Base-by-base conservation (phyloP, 2,329 filamentous ascomycete genomes). In the Hawksworthiomyces lignivorus region DNA sequence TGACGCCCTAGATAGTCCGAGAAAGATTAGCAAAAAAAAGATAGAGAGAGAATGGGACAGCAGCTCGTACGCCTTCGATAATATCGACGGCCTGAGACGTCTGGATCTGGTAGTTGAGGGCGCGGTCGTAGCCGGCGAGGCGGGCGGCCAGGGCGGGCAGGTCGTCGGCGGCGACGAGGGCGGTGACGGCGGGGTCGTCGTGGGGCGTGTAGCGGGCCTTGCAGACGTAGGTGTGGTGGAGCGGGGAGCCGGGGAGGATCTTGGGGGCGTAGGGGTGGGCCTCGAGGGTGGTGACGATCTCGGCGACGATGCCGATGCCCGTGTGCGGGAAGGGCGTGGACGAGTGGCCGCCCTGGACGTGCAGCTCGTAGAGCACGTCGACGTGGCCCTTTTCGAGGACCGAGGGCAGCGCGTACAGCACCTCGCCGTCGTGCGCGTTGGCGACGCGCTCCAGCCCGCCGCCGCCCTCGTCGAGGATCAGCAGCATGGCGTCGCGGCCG, bases 1-100 rank as follows among this genome's bases (percentile, higher is more conserved):
- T 85, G 36, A 75, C 65, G 0, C 81, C 81, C 41, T 46, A 19
- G 4, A 7, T 6, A 14, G 28, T 39, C 19, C 6, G n/a, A 11
- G 7, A 12, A 5, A 30, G 7, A 26, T n/a, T n/a, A n/a, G n/a
- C n/a, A n/a, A n/a, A 31, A 12, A 17, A 21, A 9, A 29, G 14
- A 27, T 6, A 14, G 19, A 21, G 24, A 17, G n/a, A n/a, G n/a
- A n/a, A n/a, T n/a, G n/a, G n/a, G n/a, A n/a, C n/a, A n/a, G n/a
- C n/a, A n/a, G n/a, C 9, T 17, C 4, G 15, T 35, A 48, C 46
- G 2, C 80, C 80, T 5, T 55, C 52, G 48, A 85, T 77, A 6
- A 77, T 58, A 52, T 82, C 77, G 1, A 79, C 69, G 0, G 80
- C 72, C 28, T 75, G 68, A 0, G 77, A 80, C 0, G 77, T 82